Percentiles rank a stretch among this genome's conserved stretches.
phyloP scores from a whole-genome alignment of 139 green algal species.

The Picochlorum sp. region DNA sequence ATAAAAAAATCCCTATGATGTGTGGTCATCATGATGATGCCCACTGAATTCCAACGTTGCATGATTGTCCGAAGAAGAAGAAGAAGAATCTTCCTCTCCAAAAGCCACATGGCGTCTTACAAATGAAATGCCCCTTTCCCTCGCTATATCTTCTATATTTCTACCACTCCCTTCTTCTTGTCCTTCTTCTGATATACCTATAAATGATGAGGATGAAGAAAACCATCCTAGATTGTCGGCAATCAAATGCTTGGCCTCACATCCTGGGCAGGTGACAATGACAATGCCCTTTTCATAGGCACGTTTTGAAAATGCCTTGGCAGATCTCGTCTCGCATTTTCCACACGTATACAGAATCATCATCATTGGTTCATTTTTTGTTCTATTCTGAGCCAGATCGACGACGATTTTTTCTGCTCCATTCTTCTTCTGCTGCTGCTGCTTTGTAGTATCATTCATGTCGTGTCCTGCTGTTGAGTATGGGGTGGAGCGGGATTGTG shows the following conservation, averaged over 20 bases:
- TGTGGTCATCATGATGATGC: no score
- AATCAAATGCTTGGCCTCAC: conserved; percentile 52
- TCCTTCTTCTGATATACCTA: conserved; percentile 13
- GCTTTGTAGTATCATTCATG: background rate
- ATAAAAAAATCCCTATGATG: no score
- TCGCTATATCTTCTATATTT: conserved; percentile 17
- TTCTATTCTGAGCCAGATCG: conserved; percentile 1
- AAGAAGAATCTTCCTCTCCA: no score
- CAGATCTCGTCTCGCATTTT: conserved; percentile 37
- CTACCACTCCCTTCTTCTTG: background rate
- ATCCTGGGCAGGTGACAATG: conserved; percentile 49
- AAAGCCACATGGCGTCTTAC: no score
- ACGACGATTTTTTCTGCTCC: background rate
- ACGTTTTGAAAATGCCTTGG: conserved; percentile 44
- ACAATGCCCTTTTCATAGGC: conserved; percentile 54
- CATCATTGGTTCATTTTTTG: conserved; percentile 11
- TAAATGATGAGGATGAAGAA: conserved; percentile 18
- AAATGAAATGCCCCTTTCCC: no score
- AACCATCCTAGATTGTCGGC: conserved; percentile 57
- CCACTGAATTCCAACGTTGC: no score
- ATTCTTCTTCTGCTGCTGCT: background rate
- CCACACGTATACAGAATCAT: conserved; percentile 33
- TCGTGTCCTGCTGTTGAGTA: no score
- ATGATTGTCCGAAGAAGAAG: no score
- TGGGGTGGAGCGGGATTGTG: no score